These are phyloP conservation scores for Zasmidium cellare DNA, from an alignment of 2,329 filamentous ascomycete species.

Conservation along the genomic window DNA sequence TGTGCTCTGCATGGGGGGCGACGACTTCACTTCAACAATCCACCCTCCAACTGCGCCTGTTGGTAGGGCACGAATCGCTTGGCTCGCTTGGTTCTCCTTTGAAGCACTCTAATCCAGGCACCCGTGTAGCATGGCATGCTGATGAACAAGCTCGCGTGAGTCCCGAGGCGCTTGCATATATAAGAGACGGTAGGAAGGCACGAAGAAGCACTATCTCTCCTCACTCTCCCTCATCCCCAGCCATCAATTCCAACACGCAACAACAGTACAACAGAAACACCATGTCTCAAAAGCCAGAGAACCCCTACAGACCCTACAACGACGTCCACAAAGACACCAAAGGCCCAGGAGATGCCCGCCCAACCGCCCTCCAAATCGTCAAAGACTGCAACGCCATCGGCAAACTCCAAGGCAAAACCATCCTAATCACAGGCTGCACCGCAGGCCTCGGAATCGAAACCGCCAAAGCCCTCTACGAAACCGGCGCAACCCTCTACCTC, in stretches of 20 bases:
- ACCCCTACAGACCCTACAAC: constrained; percentile 29
- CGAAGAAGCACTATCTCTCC: background rate
- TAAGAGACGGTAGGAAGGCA: background rate
- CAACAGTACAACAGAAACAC: background rate
- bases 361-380: constrained; percentile 32
- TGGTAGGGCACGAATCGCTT: too few species aligned
- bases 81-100: too few species aligned
- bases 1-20: background rate
- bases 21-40: background rate
- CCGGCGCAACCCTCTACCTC: constrained; percentile 48
- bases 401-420: constrained; percentile 38
- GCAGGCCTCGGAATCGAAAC: constrained; percentile 50
- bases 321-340: constrained; percentile 19
- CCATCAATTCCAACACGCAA: background rate
- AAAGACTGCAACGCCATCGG: constrained; percentile 32
- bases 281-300: constrained; percentile 27
- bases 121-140: too few species aligned
- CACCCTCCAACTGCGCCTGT: too few species aligned
- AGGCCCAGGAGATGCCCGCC: constrained; percentile 29
- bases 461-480: constrained; percentile 44
- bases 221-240: background rate
- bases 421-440: constrained; percentile 48
- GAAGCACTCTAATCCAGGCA: too few species aligned
- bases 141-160: too few species aligned
- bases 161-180: background rate